These are phyloP conservation scores for Coprinellus micaceus DNA, from an alignment of 768 basidiomycete species.

Conservation along the genomic window DNA sequence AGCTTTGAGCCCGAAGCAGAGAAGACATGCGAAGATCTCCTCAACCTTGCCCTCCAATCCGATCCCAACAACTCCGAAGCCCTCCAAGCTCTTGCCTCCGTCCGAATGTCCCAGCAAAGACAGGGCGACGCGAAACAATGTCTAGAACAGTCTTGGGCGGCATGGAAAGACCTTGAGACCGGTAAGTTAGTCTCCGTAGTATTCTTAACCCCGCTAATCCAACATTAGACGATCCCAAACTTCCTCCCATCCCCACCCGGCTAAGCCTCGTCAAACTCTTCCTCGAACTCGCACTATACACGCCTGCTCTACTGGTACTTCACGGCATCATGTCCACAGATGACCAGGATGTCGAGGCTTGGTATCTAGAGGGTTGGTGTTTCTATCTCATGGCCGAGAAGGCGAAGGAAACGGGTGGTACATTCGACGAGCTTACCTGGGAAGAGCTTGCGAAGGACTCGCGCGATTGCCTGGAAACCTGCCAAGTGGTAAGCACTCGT, in stretches of 20 bases:
- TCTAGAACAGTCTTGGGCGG: conserved; percentile 62
- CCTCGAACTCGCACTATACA: conserved; percentile 69
- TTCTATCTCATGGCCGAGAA: conserved; percentile 82
- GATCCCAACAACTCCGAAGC: conserved; percentile 79
- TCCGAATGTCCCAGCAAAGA: conserved; percentile 83
- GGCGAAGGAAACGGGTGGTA: conserved; percentile 53
- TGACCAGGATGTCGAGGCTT: conserved; percentile 85
- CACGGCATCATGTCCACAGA: conserved; percentile 77
- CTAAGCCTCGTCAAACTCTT: conserved; percentile 76
- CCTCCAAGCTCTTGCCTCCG: conserved; percentile 75
- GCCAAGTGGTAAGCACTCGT: conserved; percentile 58
- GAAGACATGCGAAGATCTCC: conserved; percentile 73
- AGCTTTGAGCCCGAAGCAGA: conserved; percentile 85
- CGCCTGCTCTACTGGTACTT: conserved; percentile 71
- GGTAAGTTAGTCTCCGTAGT: conserved; percentile 21
- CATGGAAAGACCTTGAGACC: conserved; percentile 66
- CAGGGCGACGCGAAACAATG: conserved; percentile 76
- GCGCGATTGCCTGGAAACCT: conserved; percentile 79
- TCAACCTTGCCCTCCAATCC: conserved; percentile 65
- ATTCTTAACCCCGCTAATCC: conserved; percentile 1
- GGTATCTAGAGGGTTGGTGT: conserved; percentile 95
- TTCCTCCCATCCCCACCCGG: conserved; percentile 71
- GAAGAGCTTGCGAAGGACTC: conserved; percentile 77
- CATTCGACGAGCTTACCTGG: conserved; percentile 55
- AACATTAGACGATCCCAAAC: conserved; percentile 53